phyloP scores from a whole-genome alignment of 345 rosid genomes.

The Syzygium oleosum region DNA sequence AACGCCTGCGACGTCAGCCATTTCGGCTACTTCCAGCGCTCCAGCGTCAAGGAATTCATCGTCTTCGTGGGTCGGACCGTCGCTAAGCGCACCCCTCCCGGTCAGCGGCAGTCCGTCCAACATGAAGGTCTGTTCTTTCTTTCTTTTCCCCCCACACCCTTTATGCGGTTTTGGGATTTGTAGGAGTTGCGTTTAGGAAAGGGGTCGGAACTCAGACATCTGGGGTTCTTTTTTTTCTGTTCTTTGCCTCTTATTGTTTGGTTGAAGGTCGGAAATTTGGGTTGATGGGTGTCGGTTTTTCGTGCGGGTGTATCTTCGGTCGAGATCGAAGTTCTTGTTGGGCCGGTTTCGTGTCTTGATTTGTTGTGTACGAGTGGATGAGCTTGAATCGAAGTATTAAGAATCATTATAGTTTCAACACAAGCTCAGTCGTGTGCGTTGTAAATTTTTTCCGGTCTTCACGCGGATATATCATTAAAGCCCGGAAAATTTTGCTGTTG shows the following conservation, averaged over 20 bases:
- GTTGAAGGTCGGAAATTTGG: neutral
- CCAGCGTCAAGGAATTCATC: constrained; percentile 78
- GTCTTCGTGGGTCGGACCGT: constrained; percentile 90
- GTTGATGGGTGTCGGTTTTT: neutral
- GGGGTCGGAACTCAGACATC: neutral
- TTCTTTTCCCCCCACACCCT: neutral
- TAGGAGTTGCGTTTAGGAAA: neutral
- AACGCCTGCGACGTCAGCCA: constrained; percentile 75
- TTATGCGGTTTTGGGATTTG: neutral
- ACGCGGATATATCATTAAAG: neutral
- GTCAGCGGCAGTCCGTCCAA: constrained; percentile 88
- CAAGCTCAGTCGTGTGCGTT: neutral
- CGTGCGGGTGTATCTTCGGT: neutral
- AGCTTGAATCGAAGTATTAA: neutral
- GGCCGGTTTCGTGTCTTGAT: neutral
- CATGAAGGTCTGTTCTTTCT: constrained; percentile 55
- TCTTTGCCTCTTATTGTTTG: neutral
- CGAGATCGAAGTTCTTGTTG: neutral
- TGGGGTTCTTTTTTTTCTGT: neutral
- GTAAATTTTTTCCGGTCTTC: neutral
- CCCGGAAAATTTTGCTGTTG: neutral
- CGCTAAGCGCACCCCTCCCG: constrained; percentile 76
- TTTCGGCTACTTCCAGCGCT: constrained; percentile 85
- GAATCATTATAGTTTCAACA: neutral
- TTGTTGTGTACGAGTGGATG: neutral